Percentiles rank a stretch among this genome's conserved stretches.
These are phyloP conservation scores for Yamadazyma sp. DNA, from an alignment of 805 yeast genomes.

Conservation along the genomic window DNA sequence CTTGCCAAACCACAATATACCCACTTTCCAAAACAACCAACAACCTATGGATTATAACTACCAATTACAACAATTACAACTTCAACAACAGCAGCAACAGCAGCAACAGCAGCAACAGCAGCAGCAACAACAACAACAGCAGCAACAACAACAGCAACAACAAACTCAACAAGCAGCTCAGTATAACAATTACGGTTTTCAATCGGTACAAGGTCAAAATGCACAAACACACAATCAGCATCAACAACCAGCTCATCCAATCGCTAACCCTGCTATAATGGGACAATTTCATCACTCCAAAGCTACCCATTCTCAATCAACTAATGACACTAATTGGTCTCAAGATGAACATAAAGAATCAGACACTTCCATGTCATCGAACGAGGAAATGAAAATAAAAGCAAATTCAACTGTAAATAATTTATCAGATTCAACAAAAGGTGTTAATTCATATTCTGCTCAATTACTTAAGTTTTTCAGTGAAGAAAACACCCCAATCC, in stretches of 20 bases:
- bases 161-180: conserved; percentile 19
- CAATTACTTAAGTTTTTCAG: conserved; percentile 41
- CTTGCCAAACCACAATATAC: conserved; percentile 1
- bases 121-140: conserved; percentile 15
- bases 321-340: conserved; percentile 45
- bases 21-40: conserved; percentile 1
- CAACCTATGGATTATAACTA: conserved; percentile 15
- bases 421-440: conserved; percentile 26
- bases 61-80: conserved; percentile 24
- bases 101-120: conserved; percentile 18
- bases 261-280: conserved; percentile 17
- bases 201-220: conserved; percentile 1
- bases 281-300: conserved; percentile 17
- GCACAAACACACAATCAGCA: conserved; percentile 1
- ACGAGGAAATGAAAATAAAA: conserved; percentile 18
- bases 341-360: conserved; percentile 40
- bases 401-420: conserved; percentile 15
- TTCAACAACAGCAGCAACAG: conserved; percentile 25
- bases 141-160: conserved; percentile 5
- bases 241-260: conserved; percentile 5
- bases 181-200: conserved; percentile 15
- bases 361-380: conserved; percentile 38
- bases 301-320: conserved; percentile 31
- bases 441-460: conserved; percentile 33
- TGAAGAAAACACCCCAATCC: conserved; percentile 47